Base-by-base conservation (phyloP, 2,329 filamentous ascomycete genomes). In the Magnaporthiopsis incrustans region DNA sequence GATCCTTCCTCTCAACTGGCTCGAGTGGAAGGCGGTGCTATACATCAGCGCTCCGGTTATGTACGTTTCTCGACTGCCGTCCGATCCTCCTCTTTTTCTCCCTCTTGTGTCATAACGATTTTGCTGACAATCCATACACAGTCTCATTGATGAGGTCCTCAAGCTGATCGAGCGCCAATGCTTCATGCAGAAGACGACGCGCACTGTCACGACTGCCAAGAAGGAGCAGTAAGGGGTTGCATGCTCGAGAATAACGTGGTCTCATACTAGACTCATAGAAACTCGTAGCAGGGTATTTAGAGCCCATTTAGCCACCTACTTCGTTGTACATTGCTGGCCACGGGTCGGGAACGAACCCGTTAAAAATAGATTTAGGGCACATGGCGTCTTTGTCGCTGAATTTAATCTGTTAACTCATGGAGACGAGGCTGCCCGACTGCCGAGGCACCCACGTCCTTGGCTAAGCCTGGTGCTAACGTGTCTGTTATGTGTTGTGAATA, bases 11-110 rank as follows among this genome's bases (percentile, higher is more conserved):
- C 78, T 99, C 69, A 89, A 94, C 73, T 86, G 84, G 85, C 82
- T 79, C 26, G 95, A 99, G 78, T 99, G 95, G 95, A 87, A 92
- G 78, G 93, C 96, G 25, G 95, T 99, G 60, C 73, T 97, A 67
- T 77, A 82, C 38, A 95, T 98, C 73, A 97, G 93, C 77, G 88
- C 88, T 25, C 95, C 95, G 58, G 96, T 99, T 68, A 89, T 99
- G 88, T 92, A 83, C 89, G 91, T 85, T 27, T 18, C 7, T 27
- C 26, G 14, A 44, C 38, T 53, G 32, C 25, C 44, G 10, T 5
- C 56, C 35, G 50, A 57, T 67, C 53, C 38, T 18, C 14, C 5
- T 5, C 22, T 38, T 12, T 33, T 62, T 58, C 30, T 30, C 38
- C 15, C 32, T 12, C 33, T 11, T 35, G 30, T 1, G 15, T 5